Percentiles rank a stretch among this genome's conserved stretches.
phyloP scores from a whole-genome alignment of 2,329 filamentous ascomycete species.

The Talaromyces pinophilus region DNA sequence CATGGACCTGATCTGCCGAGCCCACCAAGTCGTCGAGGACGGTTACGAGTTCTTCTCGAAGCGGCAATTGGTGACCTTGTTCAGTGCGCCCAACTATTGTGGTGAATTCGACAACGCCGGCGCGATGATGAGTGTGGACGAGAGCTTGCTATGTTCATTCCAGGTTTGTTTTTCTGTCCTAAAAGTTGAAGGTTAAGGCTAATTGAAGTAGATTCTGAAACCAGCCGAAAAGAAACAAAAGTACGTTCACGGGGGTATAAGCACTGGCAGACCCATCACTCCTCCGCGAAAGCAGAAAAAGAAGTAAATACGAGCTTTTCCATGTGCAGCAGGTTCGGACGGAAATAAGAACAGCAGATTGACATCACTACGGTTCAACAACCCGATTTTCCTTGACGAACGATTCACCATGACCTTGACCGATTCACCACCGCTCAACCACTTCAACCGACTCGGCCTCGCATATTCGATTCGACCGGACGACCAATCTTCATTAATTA shows the following conservation, averaged over 20 bases:
- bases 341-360: conserved; percentile 65
- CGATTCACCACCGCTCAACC: conserved; percentile 23
- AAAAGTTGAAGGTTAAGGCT: not conserved
- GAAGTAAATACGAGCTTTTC: conserved; percentile 72
- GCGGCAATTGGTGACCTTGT: conserved; percentile 93
- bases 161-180: conserved; percentile 62
- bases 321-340: conserved; percentile 87
- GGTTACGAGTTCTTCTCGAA: conserved; percentile 99
- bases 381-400: conserved; percentile 1
- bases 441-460: conserved; percentile 22
- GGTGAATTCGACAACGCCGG: conserved; percentile 99
- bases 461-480: conserved; percentile 23
- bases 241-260: conserved; percentile 81
- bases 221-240: conserved; percentile 99
- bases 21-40: conserved; percentile 97
- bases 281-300: conserved; percentile 70
- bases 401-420: conserved; percentile 4
- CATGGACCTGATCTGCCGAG: conserved; percentile 98
- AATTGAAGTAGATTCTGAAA: conserved; percentile 79
- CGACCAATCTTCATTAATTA: conserved; percentile 10
- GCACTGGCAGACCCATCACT: conserved; percentile 69
- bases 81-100: conserved; percentile 98
- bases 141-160: conserved; percentile 98
- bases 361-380: conserved; percentile 15
- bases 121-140: conserved; percentile 99